Conservation (phyloP, 129 eudicot species). For the Flaveria robusta region DNA sequence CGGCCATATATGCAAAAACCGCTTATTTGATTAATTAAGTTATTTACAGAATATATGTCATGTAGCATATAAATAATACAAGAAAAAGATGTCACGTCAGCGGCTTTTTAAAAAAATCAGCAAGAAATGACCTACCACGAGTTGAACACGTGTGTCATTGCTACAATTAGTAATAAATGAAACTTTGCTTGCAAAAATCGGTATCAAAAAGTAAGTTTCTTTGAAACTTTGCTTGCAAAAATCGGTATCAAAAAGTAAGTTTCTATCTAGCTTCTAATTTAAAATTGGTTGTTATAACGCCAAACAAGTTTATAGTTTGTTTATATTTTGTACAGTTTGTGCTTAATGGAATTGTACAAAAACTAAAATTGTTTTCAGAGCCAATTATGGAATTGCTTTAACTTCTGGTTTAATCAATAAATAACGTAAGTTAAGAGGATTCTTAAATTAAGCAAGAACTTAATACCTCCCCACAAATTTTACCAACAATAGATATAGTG, state of each 20-base stretch:
- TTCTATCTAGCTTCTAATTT: neutral
- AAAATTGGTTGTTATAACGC: neutral
- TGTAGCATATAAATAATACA: too few species aligned
- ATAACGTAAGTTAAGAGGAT: neutral
- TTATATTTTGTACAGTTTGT: neutral
- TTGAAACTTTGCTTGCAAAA: too few species aligned
- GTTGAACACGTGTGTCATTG: neutral
- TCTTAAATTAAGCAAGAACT: neutral
- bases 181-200: too few species aligned
- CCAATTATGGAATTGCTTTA: neutral
- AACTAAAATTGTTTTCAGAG: neutral
- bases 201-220: too few species aligned
- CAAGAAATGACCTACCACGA: neutral
- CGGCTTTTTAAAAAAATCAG: too few species aligned
- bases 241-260: too few species aligned
- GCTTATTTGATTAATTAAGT: neutral
- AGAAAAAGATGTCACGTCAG: neutral
- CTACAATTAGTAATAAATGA: too few species aligned
- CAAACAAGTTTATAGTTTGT: neutral
- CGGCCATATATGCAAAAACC: neutral
- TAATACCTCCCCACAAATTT: conserved; percentile 85
- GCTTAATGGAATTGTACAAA: too few species aligned
- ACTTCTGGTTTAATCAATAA: neutral
- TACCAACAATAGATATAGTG: conserved; percentile 74
- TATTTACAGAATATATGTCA: too few species aligned